Evolutionary conservation across 2,329 filamentous ascomycete genomes (phyloP).

Genomic region (Nemania abortiva): DNA sequence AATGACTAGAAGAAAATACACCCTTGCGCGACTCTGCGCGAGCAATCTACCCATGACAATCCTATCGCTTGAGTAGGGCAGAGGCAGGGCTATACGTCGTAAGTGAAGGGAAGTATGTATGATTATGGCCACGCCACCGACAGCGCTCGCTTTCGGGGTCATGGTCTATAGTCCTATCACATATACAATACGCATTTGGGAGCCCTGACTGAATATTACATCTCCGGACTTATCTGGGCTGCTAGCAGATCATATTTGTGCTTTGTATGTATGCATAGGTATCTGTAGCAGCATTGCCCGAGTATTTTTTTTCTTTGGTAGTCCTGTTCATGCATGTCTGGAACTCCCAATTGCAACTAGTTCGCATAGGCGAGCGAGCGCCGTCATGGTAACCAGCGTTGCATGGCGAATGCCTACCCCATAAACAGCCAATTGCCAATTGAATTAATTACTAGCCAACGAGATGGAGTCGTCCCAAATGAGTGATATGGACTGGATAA

Average conservation of each 20-base stretch:
- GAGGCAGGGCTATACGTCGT: not conserved
- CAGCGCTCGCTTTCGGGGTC: not conserved
- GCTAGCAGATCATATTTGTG: not conserved
- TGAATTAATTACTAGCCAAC: constrained; percentile 21
- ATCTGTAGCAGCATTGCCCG: not conserved
- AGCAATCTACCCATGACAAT: not conserved
- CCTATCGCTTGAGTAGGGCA: not conserved
- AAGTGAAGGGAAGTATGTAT: not conserved
- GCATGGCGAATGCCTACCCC: not conserved
- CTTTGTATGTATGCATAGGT: not conserved
- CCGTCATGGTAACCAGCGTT: not conserved
- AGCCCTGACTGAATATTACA: not conserved
- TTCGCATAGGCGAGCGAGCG: not conserved
- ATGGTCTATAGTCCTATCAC: not conserved
- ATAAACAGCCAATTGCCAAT: constrained; percentile 8
- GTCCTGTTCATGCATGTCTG: constrained; percentile 1
- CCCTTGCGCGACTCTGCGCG: constrained; percentile 2
- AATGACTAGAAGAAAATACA: constrained; percentile 1
- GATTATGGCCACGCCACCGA: not conserved
- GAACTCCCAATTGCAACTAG: not conserved
- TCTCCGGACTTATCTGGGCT: not conserved
- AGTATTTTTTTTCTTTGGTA: not conserved
- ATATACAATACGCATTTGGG: not conserved
- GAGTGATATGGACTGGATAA: constrained; percentile 15
- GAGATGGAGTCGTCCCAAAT: constrained; percentile 13